Conservation (phyloP, 352 stramenopile genomes). For the Phytophthora palmivora region DNA sequence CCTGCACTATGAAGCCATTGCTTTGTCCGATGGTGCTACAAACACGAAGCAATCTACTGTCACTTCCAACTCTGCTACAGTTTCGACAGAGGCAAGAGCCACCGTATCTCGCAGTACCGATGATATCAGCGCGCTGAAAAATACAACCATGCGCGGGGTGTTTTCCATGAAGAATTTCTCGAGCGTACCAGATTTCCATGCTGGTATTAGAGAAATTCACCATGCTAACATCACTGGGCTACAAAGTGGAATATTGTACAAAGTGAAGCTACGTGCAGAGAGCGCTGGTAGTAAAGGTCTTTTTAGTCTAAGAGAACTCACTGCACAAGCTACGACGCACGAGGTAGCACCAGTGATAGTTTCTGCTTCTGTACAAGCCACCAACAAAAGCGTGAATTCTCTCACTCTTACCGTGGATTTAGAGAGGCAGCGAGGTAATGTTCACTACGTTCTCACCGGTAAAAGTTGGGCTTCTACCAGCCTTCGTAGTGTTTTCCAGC, state of each 20-base stretch:
- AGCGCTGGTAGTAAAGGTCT: conserved; percentile 63
- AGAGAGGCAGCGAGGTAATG: conserved; percentile 41
- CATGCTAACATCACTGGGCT: conserved; percentile 47
- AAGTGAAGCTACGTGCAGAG: conserved; percentile 57
- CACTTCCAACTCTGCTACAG: conserved; percentile 11
- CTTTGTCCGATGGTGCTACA: conserved; percentile 15
- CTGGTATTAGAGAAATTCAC: conserved; percentile 34
- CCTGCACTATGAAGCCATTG: conserved; percentile 59
- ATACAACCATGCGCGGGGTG: conserved; percentile 22
- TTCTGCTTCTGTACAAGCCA: conserved; percentile 35
- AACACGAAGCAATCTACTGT: conserved; percentile 23
- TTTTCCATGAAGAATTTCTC: conserved; percentile 50
- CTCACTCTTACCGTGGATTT: conserved; percentile 56
- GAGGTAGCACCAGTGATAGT: conserved; percentile 53
- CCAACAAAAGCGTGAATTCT: conserved; percentile 56
- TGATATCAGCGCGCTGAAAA: conserved; percentile 29
- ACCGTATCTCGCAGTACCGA: conserved; percentile 17
- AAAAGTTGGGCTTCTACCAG: background rate
- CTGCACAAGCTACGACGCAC: conserved; percentile 52
- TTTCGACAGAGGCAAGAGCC: background rate
- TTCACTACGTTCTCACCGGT: conserved; percentile 59
- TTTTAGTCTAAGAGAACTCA: conserved; percentile 32
- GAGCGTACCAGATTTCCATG: conserved; percentile 42
- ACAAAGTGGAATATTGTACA: conserved; percentile 51
- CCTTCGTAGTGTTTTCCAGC: conserved; percentile 40